Base-by-base conservation (phyloP, 179 eudicot genomes). In the Heliamphora pulchella region DNA sequence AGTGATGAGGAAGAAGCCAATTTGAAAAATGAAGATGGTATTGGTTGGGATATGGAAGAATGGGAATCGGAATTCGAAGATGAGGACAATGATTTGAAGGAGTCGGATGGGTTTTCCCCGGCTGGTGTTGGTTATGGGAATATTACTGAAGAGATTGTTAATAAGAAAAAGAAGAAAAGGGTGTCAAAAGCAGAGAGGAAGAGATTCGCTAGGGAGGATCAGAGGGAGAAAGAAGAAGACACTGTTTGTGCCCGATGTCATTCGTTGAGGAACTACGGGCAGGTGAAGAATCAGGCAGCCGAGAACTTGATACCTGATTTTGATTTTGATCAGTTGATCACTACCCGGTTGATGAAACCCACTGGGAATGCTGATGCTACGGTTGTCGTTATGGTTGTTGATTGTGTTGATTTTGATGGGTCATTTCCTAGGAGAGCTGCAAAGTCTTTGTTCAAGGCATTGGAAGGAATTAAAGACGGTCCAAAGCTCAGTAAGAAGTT, bases 271-370 rank as follows among this genome's bases (percentile, higher is more conserved):
- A 91, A 94, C 71, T 96, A 94, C 78, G 99, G 99, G 71, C 92
- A 89, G 74, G 96, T 94, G 71, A 96, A 96, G 88, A 94, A 92
- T 87, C 92, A 87, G 66, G 79, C 75, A 44, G 97, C 93, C 5
- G 99, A 96, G 76, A 96, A 94, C 71, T 88, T 96, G 86, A 96
- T 96, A 77, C 99, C 99, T 4, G 99, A 96, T 90, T 96, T 96
- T 41, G 99, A 96, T 84, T 96, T 96, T 22, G 98, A 96, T 81
- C 84, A 91, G 70, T 85, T 96, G 86, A 92, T 96, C 75, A 86
- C 89, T 44, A 90, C 91, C 48, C 84, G 99, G 44, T 84, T 96
- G 89, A 90, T 94, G 94, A 96, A 90, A 83, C 90, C 96, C 0
- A 84, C 96, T 4, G 92, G 96, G 57, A 89, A 71, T 43, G 93